phyloP scores from a whole-genome alignment of 177 flowering plant genomes.

The Vitis hybrid region DNA sequence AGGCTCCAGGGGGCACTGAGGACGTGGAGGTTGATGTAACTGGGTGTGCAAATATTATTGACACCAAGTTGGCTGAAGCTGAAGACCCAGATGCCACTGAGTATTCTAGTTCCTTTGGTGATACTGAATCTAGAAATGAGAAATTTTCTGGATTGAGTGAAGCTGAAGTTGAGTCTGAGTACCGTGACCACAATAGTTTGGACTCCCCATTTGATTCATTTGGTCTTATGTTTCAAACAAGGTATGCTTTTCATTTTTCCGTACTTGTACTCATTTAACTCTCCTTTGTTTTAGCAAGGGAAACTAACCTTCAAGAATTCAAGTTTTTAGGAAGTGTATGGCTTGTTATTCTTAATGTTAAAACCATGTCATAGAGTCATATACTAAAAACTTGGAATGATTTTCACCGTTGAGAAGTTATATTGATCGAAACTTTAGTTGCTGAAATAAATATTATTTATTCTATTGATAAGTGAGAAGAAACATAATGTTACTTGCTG shows the following conservation, averaged over 20 bases:
- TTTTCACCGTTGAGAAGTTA: too few relatives aligned
- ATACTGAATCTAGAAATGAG: slow-evolving; percentile 55
- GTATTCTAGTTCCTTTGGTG: slow-evolving; percentile 83
- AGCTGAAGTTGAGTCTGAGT: slow-evolving; percentile 72
- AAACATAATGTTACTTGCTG: too few relatives aligned
- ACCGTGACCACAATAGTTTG: slow-evolving; percentile 33
- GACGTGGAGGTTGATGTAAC: slow-evolving; percentile 50
- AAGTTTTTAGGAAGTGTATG: background rate
- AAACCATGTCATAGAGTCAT: background rate
- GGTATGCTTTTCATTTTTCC: slow-evolving; percentile 35
- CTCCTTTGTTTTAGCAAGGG: background rate
- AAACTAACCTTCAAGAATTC: background rate
- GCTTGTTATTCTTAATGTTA: background rate
- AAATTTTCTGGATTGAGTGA: slow-evolving; percentile 59
- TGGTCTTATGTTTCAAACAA: slow-evolving; percentile 33
- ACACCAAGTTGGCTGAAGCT: slow-evolving; percentile 24
- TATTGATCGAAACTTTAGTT: too few relatives aligned
- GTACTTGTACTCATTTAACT: background rate
- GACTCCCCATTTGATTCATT: slow-evolving; percentile 41
- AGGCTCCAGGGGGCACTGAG: slow-evolving; percentile 18
- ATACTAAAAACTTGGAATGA: too few relatives aligned
- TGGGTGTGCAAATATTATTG: slow-evolving; percentile 27
- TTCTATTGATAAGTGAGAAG: too few relatives aligned
- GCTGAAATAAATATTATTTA: too few relatives aligned
- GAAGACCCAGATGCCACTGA: slow-evolving; percentile 88